Conservation (phyloP, 2,329 filamentous ascomycete genomes). For the Incumbomyces lentus region DNA sequence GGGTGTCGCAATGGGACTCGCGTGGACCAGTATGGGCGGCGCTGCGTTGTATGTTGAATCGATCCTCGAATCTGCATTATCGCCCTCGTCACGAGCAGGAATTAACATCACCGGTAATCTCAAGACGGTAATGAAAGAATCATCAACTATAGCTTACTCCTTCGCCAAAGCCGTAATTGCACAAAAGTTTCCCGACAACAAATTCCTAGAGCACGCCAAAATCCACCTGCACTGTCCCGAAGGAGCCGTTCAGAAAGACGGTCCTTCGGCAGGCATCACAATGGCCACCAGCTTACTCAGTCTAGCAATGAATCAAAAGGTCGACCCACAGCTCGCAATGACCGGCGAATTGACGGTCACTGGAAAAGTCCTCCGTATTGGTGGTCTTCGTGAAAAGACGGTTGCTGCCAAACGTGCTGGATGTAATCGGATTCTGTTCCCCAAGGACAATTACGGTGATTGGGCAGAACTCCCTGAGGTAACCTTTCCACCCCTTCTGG, state of each 20-base stretch:
- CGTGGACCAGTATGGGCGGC: conserved; percentile 95
- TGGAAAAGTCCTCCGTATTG: conserved; percentile 90
- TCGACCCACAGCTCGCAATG: conserved; percentile 89
- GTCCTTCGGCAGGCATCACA: conserved; percentile 82
- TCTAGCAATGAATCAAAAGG: conserved; percentile 64
- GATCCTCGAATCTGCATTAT: conserved; percentile 76
- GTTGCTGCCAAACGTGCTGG: conserved; percentile 87
- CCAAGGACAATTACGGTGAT: conserved; percentile 87
- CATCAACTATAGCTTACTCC: conserved; percentile 86
- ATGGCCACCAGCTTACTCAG: conserved; percentile 93
- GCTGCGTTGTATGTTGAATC: conserved; percentile 96
- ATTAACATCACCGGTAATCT: conserved; percentile 91
- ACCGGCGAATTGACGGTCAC: conserved; percentile 95
- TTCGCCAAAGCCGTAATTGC: conserved; percentile 87
- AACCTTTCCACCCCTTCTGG: conserved; percentile 32
- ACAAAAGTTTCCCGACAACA: conserved; percentile 74
- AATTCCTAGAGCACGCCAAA: conserved; percentile 91
- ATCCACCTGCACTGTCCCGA: conserved; percentile 95
- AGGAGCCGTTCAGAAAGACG: conserved; percentile 91
- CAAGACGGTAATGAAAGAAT: conserved; percentile 97
- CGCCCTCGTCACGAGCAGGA: conserved; percentile 61
- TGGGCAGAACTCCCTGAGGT: conserved; percentile 96
- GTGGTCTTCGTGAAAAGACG: conserved; percentile 90
- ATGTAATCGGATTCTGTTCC: conserved; percentile 89
- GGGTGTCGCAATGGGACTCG: conserved; percentile 93